Base-by-base conservation (phyloP, 106 monocot species). In the Acorus calamus region DNA sequence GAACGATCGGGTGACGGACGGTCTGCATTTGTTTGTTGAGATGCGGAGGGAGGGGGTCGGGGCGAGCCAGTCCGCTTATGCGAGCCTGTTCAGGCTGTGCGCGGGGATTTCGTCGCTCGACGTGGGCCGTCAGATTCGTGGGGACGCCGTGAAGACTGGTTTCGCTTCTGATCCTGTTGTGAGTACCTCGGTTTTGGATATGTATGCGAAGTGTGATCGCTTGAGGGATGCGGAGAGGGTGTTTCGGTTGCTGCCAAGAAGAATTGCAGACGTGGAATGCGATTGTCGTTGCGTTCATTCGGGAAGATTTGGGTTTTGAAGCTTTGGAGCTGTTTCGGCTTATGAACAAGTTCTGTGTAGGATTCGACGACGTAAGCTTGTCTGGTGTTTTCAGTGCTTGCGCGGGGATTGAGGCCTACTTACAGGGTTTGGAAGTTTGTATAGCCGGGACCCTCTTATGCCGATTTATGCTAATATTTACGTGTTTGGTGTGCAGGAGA, bases 311-410 rank as follows among this genome's bases (percentile, higher is more conserved):
- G 62, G 81, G 79, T 45, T 48, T 70, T 28, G 81, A 87, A 47
- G 79, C 84, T 52, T 12, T 96, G 64, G 60, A 87, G 53, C 14
- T 85, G 28, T 91, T 96, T 68, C 57, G 63, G 60, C 13, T 60
- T 12, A 85, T 96, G 87, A 68, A 74, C 65, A 71, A 56, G 46
- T 81, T 71, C 45, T 66, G 66, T 62, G 46, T 82, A 49, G 76
- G 72, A 28, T 77, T 56, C 13, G 73, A 96, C 59, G 87, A 76
- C 56, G 72, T 87, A 14, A 96, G 80, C 63, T 77, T 87, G 46
- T 96, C 94, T 2, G 84, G 78, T 71, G 80, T 80, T 58, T 69
- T 90, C 11, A 83, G 89, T 59, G 94, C 94, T 66, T 96, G 94
- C 51, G 90, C 90, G 9, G 84, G 82, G 55, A 52, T 50, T 49